Evolutionary conservation across 345 rosid genomes (phyloP), one percentile per base, ranked within the genome.

Genomic region (Hibiscus syriacus): DNA sequence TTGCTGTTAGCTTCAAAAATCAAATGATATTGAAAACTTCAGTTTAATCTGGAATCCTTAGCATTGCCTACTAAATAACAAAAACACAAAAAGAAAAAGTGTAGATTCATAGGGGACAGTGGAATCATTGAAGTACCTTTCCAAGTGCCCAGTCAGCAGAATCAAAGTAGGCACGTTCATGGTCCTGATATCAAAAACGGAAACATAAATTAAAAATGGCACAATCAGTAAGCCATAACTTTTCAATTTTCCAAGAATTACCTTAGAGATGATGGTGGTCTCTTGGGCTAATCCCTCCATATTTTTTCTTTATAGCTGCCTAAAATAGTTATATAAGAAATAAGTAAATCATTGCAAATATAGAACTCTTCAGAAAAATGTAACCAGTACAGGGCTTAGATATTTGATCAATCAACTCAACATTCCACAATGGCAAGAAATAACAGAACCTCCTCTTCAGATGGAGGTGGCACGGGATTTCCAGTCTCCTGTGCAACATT

Each of bases 141-240:
- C 99, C 99, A 80, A 95, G 91, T 52, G 99, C 99, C 99, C 99
- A 95, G 76, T 95, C 99, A 78, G 99, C 99, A 56, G 99, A 95
- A 73, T 92, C 99, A 74, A 95, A 95, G 82, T 87, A 95, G 11
- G 99, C 98, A 66, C 99, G 84, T 70, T 95, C 99, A 55, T 90
- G 97, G 74, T 95, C 99, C 99, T 94, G 75, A 57, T 20, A 78
- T 57, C 63, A 59, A 67, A 76, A 68, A 70, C 41, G 41, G 29
- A 62, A 41, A 34, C 29, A 55, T 60, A 49, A 62, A 38, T 60
- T n/a, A 10, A 30, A 68, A 67, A 43, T 49, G 65, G 8, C 29
- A 52, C 2, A 69, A 70, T 62, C 41, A 8, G 23, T 38, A 48
- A 74, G 34, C 55, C 60, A 16, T 26, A 50, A 38, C 26, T 39